Evolutionary conservation across 169 alveolate species (phyloP).

Genomic region (Prorocentrum cordatum): DNA sequence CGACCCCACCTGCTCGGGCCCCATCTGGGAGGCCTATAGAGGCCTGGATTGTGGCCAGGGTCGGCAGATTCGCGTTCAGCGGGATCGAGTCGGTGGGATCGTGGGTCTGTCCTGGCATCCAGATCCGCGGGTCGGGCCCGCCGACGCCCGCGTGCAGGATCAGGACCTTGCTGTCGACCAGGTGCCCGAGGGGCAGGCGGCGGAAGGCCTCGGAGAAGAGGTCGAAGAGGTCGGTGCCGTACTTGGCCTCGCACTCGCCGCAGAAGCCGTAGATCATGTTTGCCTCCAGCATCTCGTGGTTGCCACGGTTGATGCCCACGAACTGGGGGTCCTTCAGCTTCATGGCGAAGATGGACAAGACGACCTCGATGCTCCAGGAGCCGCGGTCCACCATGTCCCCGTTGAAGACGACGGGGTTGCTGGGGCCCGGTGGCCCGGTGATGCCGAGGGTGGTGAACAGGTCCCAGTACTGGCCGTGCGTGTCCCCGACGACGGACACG

Average conservation of each 20-base stretch:
- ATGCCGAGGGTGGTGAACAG: conserved; percentile 35
- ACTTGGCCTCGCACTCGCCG: conserved; percentile 5
- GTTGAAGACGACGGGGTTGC: conserved; percentile 51
- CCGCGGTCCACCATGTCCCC: conserved; percentile 68
- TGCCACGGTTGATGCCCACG: conserved; percentile 37
- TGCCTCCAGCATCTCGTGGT: conserved; percentile 56
- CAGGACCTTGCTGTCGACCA: conserved; percentile 14
- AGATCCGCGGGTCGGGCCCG: conserved; percentile 51
- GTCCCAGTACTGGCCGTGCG: conserved; percentile 67
- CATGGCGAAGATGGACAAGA: conserved; percentile 19
- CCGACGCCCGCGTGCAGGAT: conserved; percentile 54
- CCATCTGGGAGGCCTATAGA: too few relatives aligned
- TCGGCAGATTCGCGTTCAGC: conserved; percentile 27
- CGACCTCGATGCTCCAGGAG: conserved; percentile 37
- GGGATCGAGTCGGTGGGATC: conserved; percentile 65
- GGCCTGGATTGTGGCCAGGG: too few relatives aligned
- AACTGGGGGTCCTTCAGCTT: conserved; percentile 42
- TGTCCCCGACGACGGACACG: conserved; percentile 53
- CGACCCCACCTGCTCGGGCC: too few relatives aligned
- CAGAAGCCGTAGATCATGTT: background rate
- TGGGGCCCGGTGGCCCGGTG: conserved; percentile 28
- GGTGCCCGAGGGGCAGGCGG: conserved; percentile 28
- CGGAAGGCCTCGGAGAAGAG: conserved; percentile 59
- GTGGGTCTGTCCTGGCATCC: conserved; percentile 68
- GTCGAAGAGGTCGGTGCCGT: conserved; percentile 50